Evolutionary conservation across 306 rosid genomes (phyloP).

Genomic region (Dalbergia oliveri): DNA sequence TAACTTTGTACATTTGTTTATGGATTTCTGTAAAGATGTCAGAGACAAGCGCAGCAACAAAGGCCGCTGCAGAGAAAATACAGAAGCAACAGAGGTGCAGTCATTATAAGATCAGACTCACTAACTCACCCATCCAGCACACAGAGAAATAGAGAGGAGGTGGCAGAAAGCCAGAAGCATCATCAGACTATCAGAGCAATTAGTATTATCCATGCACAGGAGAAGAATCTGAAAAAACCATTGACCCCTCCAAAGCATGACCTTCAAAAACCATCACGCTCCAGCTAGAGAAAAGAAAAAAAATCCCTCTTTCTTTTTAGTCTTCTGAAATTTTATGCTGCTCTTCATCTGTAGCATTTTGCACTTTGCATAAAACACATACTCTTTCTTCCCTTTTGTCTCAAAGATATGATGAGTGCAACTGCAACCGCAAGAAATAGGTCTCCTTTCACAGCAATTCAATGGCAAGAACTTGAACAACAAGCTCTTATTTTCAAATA

Average conservation of each 20-base stretch:
- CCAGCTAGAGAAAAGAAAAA: constrained; percentile 8
- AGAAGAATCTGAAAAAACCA: constrained; percentile 49
- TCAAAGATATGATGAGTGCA: constrained; percentile 58
- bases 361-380: not conserved
- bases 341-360: constrained; percentile 14
- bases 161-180: constrained; percentile 62
- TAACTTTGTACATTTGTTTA: constrained; percentile 53
- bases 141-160: constrained; percentile 43
- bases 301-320: constrained; percentile 23
- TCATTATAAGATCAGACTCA: constrained; percentile 80
- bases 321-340: constrained; percentile 40
- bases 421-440: constrained; percentile 61
- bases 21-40: constrained; percentile 68
- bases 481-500: constrained; percentile 94
- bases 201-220: constrained; percentile 67
- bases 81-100: constrained; percentile 82
- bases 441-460: constrained; percentile 85
- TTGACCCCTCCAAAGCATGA: constrained; percentile 17
- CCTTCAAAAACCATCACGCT: constrained; percentile 38
- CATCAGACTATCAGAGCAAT: constrained; percentile 60
- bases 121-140: constrained; percentile 59
- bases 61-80: constrained; percentile 67
- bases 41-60: constrained; percentile 76
- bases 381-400: constrained; percentile 18
- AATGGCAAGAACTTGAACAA: constrained; percentile 99